Evolutionary conservation across 1,284 basidiomycete species (phyloP).

Genomic region (Heterobasidion parviporum): DNA sequence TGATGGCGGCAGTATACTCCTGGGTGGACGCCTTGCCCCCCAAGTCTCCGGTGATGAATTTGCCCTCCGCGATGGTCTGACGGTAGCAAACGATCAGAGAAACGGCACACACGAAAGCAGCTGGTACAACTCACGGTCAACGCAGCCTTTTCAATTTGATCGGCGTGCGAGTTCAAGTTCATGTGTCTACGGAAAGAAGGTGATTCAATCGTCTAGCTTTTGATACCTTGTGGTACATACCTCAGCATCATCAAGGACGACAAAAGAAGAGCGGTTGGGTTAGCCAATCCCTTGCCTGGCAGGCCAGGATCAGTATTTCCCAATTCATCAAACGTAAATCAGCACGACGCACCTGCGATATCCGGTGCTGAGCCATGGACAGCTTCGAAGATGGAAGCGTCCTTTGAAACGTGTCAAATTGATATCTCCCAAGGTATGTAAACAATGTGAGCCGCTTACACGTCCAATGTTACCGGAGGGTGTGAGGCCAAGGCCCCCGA

Average conservation of each 20-base stretch:
- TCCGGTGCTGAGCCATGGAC: constrained; percentile 96
- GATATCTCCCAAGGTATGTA: not conserved
- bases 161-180: constrained; percentile 81
- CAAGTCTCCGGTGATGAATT: constrained; percentile 86
- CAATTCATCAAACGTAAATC: not conserved
- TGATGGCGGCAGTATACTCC: constrained; percentile 86
- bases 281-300: constrained; percentile 90
- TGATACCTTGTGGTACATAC: constrained; percentile 30
- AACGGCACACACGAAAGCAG: not conserved
- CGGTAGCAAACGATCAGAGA: constrained; percentile 8
- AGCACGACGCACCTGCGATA: constrained; percentile 54
- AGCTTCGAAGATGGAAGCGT: constrained; percentile 99
- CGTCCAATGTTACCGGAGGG: constrained; percentile 98
- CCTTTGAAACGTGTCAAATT: constrained; percentile 37
- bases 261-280: constrained; percentile 93
- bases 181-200: constrained; percentile 67
- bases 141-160: constrained; percentile 89
- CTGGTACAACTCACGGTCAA: constrained; percentile 44
- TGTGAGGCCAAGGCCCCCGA: constrained; percentile 95
- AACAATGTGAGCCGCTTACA: constrained; percentile 34
- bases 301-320: not conserved
- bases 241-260: constrained; percentile 97
- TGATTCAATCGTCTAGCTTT: not conserved
- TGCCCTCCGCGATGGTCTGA: constrained; percentile 93
- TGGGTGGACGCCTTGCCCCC: constrained; percentile 85